Base-by-base conservation (phyloP, 1,139 yeast genomes). In the Geotrichum histeridarum region DNA sequence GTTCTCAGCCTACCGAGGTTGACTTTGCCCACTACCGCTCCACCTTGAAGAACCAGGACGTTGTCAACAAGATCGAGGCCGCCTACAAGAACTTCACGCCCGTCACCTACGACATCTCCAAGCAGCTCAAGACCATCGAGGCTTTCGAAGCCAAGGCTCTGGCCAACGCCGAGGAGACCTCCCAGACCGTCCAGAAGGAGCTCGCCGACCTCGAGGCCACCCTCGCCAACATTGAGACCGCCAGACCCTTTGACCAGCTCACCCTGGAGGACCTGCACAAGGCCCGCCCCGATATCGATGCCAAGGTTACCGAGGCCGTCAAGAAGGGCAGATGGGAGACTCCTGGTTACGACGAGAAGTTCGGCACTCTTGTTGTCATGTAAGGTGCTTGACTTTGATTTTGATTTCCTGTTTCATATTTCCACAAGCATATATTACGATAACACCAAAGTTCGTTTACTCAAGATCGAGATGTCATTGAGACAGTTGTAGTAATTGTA, bases 241-340 rank as follows among this genome's bases (percentile, higher is more conserved):
- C 99, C 60, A 88, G 98, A 80, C 96, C 99, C 68, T 91, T 93
- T 70, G 97, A 89, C 72, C 93, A 93, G 77, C 84, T 93, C 73
- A 91, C 97, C 54, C 93, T 91, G 59, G 96, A 90, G 61, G 99
- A 93, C 67, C 87, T 93, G 64, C 86, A 86, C 69, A 82, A 83
- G 79, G 98, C 97, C 61, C 87, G 93, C 77, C 97, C 99, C 67
- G 98, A 93, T 74, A 86, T 93, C 73, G 96, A 91, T 70, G 93
- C 88, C 67, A 93, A 93, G 85, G 96, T 91, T 66, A 81, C 79
- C 69, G 89, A 89, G 77, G 86, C 93, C 94, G 91, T 93, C 68
- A 84, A 86, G 82, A 86, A 90, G 81, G 96, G 96, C 75, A 87
- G 88, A 78, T 91, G 96, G 95, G 90, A 88, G 70, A 95, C 91